phyloP scores from a whole-genome alignment of 2,329 filamentous ascomycete species.

The Penicillium sp. region DNA sequence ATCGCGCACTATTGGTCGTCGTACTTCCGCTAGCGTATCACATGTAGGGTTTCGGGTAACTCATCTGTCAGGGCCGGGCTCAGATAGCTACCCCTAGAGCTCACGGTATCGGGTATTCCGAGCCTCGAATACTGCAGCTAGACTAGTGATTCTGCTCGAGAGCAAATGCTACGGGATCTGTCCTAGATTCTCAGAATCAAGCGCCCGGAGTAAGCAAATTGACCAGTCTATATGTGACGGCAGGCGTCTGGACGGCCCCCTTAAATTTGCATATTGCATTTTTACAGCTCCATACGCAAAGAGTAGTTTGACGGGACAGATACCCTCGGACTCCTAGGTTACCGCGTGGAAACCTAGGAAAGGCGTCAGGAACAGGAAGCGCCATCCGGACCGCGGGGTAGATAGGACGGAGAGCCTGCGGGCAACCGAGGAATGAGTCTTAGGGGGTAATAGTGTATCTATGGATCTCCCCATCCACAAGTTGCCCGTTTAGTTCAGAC shows the following conservation, averaged over 20 bases:
- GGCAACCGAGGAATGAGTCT: background rate
- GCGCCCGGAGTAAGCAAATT: background rate
- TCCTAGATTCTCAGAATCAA: background rate
- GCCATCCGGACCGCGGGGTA: background rate
- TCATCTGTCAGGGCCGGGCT: too few relatives aligned
- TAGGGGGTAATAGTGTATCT: background rate
- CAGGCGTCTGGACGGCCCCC: background rate
- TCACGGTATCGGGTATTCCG: background rate
- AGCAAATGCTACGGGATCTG: too few relatives aligned
- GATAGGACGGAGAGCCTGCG: background rate
- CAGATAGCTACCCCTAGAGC: too few relatives aligned
- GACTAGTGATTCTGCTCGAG: background rate
- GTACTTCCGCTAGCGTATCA: too few relatives aligned
- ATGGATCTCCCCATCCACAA: background rate
- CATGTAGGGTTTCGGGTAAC: too few relatives aligned
- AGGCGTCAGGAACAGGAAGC: background rate
- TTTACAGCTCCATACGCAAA: background rate
- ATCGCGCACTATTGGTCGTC: too few relatives aligned
- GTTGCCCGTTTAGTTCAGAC: too few relatives aligned
- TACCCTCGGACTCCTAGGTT: background rate
- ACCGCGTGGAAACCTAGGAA: background rate
- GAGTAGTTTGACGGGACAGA: background rate
- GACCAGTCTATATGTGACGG: background rate
- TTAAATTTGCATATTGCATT: background rate
- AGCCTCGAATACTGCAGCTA: background rate